phyloP scores from a whole-genome alignment of 768 basidiomycete genomes.

The Leucogyrophana mollusca region DNA sequence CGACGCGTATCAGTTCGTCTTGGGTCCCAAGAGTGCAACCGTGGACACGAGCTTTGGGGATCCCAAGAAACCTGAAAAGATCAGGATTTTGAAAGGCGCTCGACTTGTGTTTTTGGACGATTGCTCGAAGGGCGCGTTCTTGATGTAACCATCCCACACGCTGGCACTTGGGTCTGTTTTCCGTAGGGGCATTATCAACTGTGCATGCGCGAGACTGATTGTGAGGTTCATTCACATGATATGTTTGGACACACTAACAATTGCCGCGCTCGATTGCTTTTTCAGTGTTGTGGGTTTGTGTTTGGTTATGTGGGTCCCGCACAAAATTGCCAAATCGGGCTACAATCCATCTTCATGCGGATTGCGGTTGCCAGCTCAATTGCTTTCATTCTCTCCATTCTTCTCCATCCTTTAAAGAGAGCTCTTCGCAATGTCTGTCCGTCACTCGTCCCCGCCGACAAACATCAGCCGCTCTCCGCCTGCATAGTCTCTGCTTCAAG shows the following conservation, averaged over 20 bases:
- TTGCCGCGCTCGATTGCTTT: conserved; percentile 31
- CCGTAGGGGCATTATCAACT: too few relatives aligned
- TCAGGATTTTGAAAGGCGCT: conserved; percentile 48
- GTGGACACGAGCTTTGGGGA: conserved; percentile 3
- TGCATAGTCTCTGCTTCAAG: too few relatives aligned
- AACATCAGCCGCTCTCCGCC: background rate
- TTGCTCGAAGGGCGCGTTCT: conserved; percentile 39
- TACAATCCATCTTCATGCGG: conserved; percentile 2
- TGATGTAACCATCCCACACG: conserved; percentile 36
- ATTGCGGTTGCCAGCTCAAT: background rate
- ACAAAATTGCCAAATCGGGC: conserved; percentile 21
- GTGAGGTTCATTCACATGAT: too few relatives aligned
- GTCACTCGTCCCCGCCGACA: conserved; percentile 10
- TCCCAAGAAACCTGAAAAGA: conserved; percentile 30
- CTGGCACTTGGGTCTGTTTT: too few relatives aligned
- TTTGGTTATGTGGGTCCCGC: conserved; percentile 30
- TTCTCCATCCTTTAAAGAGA: conserved; percentile 21
- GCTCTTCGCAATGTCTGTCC: conserved; percentile 5
- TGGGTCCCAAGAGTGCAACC: background rate
- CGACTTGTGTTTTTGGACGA: conserved; percentile 49
- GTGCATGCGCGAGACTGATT: too few relatives aligned
- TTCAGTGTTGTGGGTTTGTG: background rate
- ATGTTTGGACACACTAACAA: too few relatives aligned
- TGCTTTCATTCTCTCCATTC: conserved; percentile 14
- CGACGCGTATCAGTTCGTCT: conserved; percentile 46